Percentiles rank a stretch among this genome's conserved stretches.
These are phyloP conservation scores for Lotus japonicus DNA, from an alignment of 306 rosid species.

Conservation along the genomic window DNA sequence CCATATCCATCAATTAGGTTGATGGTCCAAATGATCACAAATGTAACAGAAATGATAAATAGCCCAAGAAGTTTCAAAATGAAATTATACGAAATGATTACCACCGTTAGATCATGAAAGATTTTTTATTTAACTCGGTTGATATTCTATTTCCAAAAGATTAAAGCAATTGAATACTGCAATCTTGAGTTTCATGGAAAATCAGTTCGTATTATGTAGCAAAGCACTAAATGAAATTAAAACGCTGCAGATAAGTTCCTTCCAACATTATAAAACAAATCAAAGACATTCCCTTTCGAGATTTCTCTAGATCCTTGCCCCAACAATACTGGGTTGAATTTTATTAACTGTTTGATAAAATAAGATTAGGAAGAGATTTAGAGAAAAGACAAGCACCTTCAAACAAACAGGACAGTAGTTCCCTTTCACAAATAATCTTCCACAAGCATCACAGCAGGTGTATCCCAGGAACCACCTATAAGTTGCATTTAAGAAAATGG, in stretches of 20 bases:
- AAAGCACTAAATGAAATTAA: neutral
- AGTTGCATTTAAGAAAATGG: constrained; percentile 7
- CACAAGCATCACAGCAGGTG: constrained; percentile 98
- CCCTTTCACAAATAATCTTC: constrained; percentile 95
- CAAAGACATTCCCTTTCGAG: neutral
- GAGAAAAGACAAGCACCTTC: constrained; percentile 52
- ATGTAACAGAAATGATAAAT: too few species aligned
- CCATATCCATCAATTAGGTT: constrained; percentile 7
- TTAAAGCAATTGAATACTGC: too few species aligned
- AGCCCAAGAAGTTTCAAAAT: too few species aligned
- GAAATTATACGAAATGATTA: too few species aligned
- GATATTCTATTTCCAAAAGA: too few species aligned
- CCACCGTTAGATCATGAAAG: too few species aligned
- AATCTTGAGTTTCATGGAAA: too few species aligned
- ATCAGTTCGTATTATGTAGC: too few species aligned
- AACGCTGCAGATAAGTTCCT: neutral
- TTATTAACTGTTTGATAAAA: neutral
- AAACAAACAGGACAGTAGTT: constrained; percentile 97
- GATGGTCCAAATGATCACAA: neutral
- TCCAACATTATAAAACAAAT: neutral
- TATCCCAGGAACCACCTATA: constrained; percentile 96
- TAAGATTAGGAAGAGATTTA: constrained; percentile 7
- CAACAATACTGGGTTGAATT: neutral
- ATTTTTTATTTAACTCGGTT: too few species aligned
- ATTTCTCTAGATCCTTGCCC: neutral